Evolutionary conservation across 2,329 filamentous ascomycete species (phyloP).

Genomic region (Scleromitrula shiraiana): DNA sequence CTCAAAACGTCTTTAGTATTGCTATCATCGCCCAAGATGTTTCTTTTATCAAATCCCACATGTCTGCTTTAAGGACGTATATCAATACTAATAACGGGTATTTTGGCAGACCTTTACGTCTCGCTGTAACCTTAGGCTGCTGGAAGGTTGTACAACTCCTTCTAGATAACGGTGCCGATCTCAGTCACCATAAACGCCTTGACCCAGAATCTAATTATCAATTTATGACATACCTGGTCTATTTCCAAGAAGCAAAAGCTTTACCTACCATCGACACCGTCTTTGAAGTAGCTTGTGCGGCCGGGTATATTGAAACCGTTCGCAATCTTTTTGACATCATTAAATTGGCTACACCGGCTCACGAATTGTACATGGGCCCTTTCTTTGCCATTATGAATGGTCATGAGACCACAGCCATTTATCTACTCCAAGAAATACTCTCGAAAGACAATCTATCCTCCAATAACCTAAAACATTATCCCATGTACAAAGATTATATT

Average conservation of each 20-base stretch:
- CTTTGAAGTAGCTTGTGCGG: not conserved
- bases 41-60: not conserved
- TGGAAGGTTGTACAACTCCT: not conserved
- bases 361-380: too few species aligned
- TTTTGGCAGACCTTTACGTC: not conserved
- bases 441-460: too few species aligned
- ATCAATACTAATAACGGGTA: not conserved
- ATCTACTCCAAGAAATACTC: too few species aligned
- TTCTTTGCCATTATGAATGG: too few species aligned
- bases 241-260: not conserved
- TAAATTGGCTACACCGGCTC: too few species aligned
- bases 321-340: not conserved
- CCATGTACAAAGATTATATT: too few species aligned
- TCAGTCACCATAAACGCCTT: not conserved
- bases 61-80: not conserved
- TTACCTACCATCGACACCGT: too few species aligned
- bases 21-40: not conserved
- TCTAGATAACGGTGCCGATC: not conserved
- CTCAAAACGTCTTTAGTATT: not conserved
- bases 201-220: not conserved
- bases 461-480: too few species aligned
- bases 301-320: not conserved
- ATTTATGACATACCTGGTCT: too few species aligned
- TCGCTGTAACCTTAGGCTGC: not conserved
- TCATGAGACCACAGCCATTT: too few species aligned